Conservation (phyloP, 371 early-diverging fungal genomes). For the Rhizopus delemar region DNA sequence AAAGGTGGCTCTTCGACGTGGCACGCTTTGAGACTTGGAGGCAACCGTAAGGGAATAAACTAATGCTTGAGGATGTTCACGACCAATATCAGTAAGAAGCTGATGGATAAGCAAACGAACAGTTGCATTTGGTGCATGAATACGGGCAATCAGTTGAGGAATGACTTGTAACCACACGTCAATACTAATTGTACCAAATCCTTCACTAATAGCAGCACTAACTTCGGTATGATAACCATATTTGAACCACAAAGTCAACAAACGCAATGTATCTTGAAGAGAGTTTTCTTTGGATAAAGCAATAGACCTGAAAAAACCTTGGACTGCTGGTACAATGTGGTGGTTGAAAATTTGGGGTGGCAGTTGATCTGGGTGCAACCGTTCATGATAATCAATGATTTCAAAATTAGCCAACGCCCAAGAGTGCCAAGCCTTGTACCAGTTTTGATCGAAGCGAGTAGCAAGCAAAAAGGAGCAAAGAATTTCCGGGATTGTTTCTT, state of each 20-base stretch:
- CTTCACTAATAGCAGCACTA: constrained; percentile 82
- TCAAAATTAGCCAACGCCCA: constrained; percentile 96
- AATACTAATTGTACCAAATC: constrained; percentile 87
- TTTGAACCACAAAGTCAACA: constrained; percentile 96
- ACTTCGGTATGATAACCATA: constrained; percentile 91
- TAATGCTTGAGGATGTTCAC: constrained; percentile 95
- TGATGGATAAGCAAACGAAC: constrained; percentile 90
- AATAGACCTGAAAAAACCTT: constrained; percentile 94
- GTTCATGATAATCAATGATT: constrained; percentile 78
- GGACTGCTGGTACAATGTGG: constrained; percentile 71
- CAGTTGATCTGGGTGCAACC: constrained; percentile 53
- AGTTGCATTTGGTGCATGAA: constrained; percentile 82
- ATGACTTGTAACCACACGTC: constrained; percentile 98
- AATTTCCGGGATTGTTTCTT: constrained; percentile 79
- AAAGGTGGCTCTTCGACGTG: constrained; percentile 82
- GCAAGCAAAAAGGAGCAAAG: constrained; percentile 84
- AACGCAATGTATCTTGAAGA: constrained; percentile 93
- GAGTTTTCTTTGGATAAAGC: constrained; percentile 89
- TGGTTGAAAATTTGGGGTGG: constrained; percentile 58
- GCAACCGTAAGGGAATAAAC: constrained; percentile 96
- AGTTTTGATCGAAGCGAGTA: constrained; percentile 88
- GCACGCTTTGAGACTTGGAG: constrained; percentile 83
- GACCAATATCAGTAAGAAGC: constrained; percentile 89
- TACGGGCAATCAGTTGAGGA: constrained; percentile 97
- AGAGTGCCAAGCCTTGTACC: constrained; percentile 99